Base-by-base conservation (phyloP, 176 grass and related monocot species). In the Eremochloa ophiuroides region DNA sequence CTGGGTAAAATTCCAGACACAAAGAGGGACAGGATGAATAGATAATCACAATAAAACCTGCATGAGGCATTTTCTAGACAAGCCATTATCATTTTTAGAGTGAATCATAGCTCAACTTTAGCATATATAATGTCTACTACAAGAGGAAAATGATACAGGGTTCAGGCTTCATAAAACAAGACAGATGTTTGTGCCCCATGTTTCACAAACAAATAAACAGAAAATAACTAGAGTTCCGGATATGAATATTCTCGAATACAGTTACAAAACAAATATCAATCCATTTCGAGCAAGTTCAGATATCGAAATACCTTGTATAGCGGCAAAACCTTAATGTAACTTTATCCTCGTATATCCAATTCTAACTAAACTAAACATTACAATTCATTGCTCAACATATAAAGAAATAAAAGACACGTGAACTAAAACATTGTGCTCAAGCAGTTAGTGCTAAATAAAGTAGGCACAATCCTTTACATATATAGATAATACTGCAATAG, bases 31-130 rank as follows among this genome's bases (percentile, higher is more conserved):
- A 50, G 14, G 18, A 64, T 20, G 5, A 66, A 80, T 6, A 85
- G 51, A 69, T 64, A 55, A 72, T 63, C 41, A 82, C n/a, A 77
- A 69, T 13, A 73, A 85, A 68, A 82, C 6, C 4, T 22, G 22
- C 9, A 62, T 25, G 6, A 77, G 46, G 44, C 48, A 69, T 69
- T 82, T 65, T 58, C 73, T 39, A 66, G 22, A 77, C 17, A 73
- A 34, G n/a, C 13, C 26, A 47, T 42, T 60, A 23, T 83, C 30
- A 42, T 8, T 65, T 70, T 61, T 51, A 27, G 44, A 71, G 50
- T 51, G 14, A 34, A 27, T 41, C 37, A 23, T 2, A 7, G 27
- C 46, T 79, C 69, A 84, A 50, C 29, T 55, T 71, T 62, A 78
- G 27, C 18, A 71, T 31, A 55, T 61, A 23, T 17, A 35, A 79